Evolutionary conservation across 176 grass and related monocot species (phyloP).

Genomic region (Phyllostachys edulis): DNA sequence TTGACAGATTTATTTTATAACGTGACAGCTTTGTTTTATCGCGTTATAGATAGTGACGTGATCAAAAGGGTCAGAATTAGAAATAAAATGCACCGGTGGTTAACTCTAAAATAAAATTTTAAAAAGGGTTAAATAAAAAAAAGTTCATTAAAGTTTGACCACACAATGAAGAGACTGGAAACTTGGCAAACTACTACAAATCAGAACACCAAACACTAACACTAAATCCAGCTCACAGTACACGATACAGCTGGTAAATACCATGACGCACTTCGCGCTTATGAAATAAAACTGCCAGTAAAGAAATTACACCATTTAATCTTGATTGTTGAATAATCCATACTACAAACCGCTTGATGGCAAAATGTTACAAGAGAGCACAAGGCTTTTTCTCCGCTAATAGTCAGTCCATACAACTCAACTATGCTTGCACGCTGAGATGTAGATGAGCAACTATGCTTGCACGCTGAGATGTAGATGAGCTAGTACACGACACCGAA

Average conservation of each 20-base stretch:
- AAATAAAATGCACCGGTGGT: too few relatives aligned
- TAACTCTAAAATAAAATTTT: too few relatives aligned
- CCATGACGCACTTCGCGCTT: not conserved
- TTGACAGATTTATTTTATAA: too few relatives aligned
- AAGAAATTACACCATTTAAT: not conserved
- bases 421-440: not conserved
- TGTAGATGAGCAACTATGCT: not conserved
- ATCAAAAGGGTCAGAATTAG: too few relatives aligned
- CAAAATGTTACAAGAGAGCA: conserved; percentile 15
- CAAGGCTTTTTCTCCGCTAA: not conserved
- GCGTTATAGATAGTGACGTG: too few relatives aligned
- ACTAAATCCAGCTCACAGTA: not conserved
- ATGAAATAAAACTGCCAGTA: not conserved
- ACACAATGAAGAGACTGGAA: not conserved
- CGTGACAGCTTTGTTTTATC: too few relatives aligned
- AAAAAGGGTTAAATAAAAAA: too few relatives aligned
- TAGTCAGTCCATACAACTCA: not conserved
- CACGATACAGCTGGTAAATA: not conserved
- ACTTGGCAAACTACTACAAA: not conserved
- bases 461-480: not conserved
- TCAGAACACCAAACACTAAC: not conserved
- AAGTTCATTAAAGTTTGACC: too few relatives aligned
- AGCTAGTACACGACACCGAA: not conserved
- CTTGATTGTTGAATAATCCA: not conserved
- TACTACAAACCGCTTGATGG: not conserved